Percentiles rank a stretch among this genome's conserved stretches.
Conservation (phyloP, 1,139 yeast species). For the Suhomyces taliae region DNA sequence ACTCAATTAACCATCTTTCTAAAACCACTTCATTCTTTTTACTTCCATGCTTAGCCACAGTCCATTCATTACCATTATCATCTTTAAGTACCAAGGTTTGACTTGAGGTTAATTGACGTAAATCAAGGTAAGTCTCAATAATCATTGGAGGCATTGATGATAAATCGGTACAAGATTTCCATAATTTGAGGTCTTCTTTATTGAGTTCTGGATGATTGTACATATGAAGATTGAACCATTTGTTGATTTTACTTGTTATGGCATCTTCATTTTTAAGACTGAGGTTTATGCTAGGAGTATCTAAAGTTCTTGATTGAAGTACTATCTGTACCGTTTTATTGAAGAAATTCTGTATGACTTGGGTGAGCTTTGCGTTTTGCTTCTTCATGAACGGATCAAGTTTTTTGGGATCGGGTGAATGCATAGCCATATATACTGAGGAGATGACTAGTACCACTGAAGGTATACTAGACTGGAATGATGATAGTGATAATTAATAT, state of each 20-base stretch:
- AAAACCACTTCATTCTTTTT: slow-evolving; percentile 78
- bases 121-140: slow-evolving; percentile 78
- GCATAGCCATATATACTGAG: neutral
- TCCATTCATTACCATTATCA: slow-evolving; percentile 52
- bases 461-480: too few relatives aligned
- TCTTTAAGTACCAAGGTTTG: slow-evolving; percentile 62
- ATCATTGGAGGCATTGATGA: slow-evolving; percentile 70
- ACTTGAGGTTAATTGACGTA: slow-evolving; percentile 56
- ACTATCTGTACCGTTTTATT: slow-evolving; percentile 68
- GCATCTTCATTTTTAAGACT: slow-evolving; percentile 5
- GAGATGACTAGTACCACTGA: neutral
- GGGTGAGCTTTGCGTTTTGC: slow-evolving; percentile 35
- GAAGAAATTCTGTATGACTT: slow-evolving; percentile 66
- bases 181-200: slow-evolving; percentile 58
- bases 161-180: slow-evolving; percentile 52
- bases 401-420: slow-evolving; percentile 7
- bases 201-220: slow-evolving; percentile 42
- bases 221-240: slow-evolving; percentile 72
- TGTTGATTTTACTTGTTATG: slow-evolving; percentile 34
- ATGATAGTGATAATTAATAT: too few relatives aligned
- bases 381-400: slow-evolving; percentile 16
- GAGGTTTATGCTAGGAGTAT: slow-evolving; percentile 4
- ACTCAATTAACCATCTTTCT: slow-evolving; percentile 89
- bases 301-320: slow-evolving; percentile 18
- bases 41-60: slow-evolving; percentile 49